Base-by-base conservation (phyloP, 176 grass and related monocot genomes). In the Oryza glaberrima region DNA sequence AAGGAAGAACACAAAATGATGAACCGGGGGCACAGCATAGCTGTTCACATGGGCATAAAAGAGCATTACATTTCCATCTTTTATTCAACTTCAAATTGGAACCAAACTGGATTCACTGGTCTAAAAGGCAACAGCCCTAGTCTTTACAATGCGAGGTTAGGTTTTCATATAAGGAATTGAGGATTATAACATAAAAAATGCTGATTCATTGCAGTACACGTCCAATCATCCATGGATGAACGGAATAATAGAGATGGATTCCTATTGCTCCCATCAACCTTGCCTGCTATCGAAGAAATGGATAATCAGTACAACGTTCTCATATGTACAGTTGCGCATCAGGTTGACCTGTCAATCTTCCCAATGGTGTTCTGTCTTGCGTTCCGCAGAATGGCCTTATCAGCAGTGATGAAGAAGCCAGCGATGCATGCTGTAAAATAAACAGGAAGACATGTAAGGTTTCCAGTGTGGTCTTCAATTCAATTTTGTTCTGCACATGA, bases 371-470 rank as follows among this genome's bases (percentile, higher is more conserved):
- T 98, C 64, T 89, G 85, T 68, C 93, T 92, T 68, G 96, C 93
- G 22, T 66, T 95, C 35, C 83, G 69, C n/a, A 95, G 81, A 81
- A 98, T 95, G 11, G 48, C 84, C 84, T 78, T 86, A 77, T 98
- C 96, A 68, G 93, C 96, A 25, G 89, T 89, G 61, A 98, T 98
- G 90, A 95, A 95, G 87, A 98, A 98, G n/a, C 93, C 96, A 46
- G 93, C 49, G 65, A 95, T 73, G 58, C 90, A 89, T 51, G 89
- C 96, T 98, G 93, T 65, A 23, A 83, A 84, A 90, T 11, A 44
- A 76, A 85, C 9, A 46, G 2, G 13, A 14, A 63, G 20, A 76
- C 49, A 41, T 79, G 17, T 77, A 65, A n/a, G 77, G 54, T 30
- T 45, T 41, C 35, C 9, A 43, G 4, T 26, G 32, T 49, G 16